These are phyloP conservation scores for Kurtzmaniella cleridarum DNA, from an alignment of 805 yeast genomes.

Conservation along the genomic window DNA sequence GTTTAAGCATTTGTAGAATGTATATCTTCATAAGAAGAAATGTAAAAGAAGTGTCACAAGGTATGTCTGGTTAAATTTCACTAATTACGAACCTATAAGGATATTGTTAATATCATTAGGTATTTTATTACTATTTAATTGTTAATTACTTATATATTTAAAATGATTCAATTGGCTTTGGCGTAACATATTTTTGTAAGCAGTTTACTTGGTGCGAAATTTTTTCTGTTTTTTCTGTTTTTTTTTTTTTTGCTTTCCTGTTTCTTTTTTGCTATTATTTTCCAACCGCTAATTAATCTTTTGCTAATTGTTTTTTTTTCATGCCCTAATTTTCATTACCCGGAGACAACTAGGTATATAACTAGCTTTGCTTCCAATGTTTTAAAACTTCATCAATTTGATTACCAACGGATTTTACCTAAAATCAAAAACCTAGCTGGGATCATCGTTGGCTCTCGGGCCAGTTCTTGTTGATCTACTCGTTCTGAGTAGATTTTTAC, in stretches of 20 bases:
- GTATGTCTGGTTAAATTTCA: too few species aligned
- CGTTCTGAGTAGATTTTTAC: conserved; percentile 15
- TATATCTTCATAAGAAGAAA: neutral
- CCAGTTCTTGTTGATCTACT: conserved; percentile 10
- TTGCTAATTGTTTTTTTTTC: neutral
- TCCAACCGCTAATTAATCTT: too few species aligned
- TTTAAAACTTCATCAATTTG: conserved; percentile 16
- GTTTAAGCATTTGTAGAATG: neutral
- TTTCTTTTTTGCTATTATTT: too few species aligned
- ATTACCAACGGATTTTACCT: conserved; percentile 28
- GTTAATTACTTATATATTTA: neutral
- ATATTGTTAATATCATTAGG: too few species aligned
- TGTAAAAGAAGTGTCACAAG: neutral
- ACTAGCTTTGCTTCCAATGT: neutral
- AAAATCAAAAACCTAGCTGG: conserved; percentile 28
- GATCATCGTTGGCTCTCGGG: conserved; percentile 13
- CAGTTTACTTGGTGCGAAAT: too few species aligned
- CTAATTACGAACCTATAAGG: neutral
- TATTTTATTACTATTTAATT: too few species aligned
- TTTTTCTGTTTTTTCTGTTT: too few species aligned
- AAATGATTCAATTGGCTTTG: neutral
- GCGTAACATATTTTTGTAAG: too few species aligned
- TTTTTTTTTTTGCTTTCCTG: too few species aligned
- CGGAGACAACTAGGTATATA: neutral
- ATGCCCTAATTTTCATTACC: neutral